A percentile compares a stretch with the other conserved stretches of the same genome.
These are phyloP conservation scores for Acer campestre DNA, from an alignment of 345 rosid species.

Conservation along the genomic window DNA sequence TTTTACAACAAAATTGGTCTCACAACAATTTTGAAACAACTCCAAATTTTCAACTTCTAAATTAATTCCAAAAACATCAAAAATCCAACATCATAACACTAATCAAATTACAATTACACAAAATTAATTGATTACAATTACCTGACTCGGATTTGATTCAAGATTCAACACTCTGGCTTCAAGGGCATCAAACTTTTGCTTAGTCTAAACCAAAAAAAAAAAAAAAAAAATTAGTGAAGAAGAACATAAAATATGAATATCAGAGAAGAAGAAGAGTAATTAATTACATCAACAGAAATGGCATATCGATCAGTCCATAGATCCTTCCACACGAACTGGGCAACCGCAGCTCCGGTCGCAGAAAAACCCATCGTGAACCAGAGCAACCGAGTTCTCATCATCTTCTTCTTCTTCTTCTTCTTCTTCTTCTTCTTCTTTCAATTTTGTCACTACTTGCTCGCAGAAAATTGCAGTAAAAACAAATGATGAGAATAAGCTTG, in stretches of 20 bases:
- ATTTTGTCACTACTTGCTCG: neutral
- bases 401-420: slow-evolving; percentile 34
- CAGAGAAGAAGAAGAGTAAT: neutral
- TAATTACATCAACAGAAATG: slow-evolving; percentile 61
- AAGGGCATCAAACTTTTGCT: slow-evolving; percentile 57
- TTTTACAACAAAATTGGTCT: neutral
- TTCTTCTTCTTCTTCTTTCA: neutral
- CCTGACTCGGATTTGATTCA: slow-evolving; percentile 69
- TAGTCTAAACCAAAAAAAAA: slow-evolving; percentile 31
- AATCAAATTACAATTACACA: neutral
- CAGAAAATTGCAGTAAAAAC: neutral
- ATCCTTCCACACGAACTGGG: slow-evolving; percentile 70
- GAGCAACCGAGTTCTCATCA: slow-evolving; percentile 77
- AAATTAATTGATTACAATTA: slow-evolving; percentile 23
- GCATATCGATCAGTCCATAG: slow-evolving; percentile 67
- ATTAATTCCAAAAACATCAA: neutral
- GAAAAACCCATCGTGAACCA: slow-evolving; percentile 85
- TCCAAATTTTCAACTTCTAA: neutral
- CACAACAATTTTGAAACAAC: neutral
- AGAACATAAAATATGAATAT: neutral
- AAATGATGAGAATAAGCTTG: neutral
- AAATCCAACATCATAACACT: neutral
- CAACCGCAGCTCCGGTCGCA: slow-evolving; percentile 62
- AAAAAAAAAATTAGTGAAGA: neutral
- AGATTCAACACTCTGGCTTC: slow-evolving; percentile 63